Evolutionary conservation across 2,329 filamentous ascomycete genomes (phyloP).

Genomic region (Teratosphaeria epicoccoides): DNA sequence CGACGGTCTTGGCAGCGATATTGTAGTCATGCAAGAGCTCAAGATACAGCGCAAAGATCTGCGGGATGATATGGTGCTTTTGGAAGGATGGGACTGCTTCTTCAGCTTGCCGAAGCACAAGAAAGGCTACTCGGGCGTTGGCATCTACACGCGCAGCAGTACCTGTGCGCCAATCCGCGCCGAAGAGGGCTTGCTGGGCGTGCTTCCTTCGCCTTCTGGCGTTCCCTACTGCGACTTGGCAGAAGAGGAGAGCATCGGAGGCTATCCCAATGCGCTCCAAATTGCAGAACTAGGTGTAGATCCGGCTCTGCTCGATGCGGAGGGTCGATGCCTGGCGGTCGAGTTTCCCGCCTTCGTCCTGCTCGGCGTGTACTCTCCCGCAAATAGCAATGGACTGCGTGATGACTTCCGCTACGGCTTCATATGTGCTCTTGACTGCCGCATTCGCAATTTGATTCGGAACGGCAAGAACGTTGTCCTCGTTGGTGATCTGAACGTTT

Average conservation of each 20-base stretch:
- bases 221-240: constrained; percentile 66
- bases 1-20: constrained; percentile 80
- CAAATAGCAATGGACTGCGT: constrained; percentile 72
- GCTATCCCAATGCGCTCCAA: constrained; percentile 66
- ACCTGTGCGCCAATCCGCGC: constrained; percentile 77
- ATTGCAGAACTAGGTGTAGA: constrained; percentile 54
- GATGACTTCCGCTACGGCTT: constrained; percentile 76
- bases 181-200: constrained; percentile 85
- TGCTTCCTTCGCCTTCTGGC: constrained; percentile 61
- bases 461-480: constrained; percentile 78
- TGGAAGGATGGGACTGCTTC: constrained; percentile 91
- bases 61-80: constrained; percentile 86
- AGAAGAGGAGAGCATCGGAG: constrained; percentile 66
- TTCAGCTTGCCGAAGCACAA: constrained; percentile 90
- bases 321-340: constrained; percentile 81
- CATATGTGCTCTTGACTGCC: constrained; percentile 65
- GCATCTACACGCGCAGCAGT: constrained; percentile 83
- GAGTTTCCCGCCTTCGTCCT: constrained; percentile 94
- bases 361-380: constrained; percentile 84
- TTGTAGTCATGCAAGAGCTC: constrained; percentile 88
- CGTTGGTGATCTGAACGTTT: constrained; percentile 81
- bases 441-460: constrained; percentile 71
- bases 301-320: constrained; percentile 66
- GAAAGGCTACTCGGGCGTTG: constrained; percentile 94
- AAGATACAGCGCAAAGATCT: constrained; percentile 94